Percentiles rank a stretch among this genome's conserved stretches.
Evolutionary conservation across 768 basidiomycete genomes (phyloP).

Genomic region (Tulasnella sp.): DNA sequence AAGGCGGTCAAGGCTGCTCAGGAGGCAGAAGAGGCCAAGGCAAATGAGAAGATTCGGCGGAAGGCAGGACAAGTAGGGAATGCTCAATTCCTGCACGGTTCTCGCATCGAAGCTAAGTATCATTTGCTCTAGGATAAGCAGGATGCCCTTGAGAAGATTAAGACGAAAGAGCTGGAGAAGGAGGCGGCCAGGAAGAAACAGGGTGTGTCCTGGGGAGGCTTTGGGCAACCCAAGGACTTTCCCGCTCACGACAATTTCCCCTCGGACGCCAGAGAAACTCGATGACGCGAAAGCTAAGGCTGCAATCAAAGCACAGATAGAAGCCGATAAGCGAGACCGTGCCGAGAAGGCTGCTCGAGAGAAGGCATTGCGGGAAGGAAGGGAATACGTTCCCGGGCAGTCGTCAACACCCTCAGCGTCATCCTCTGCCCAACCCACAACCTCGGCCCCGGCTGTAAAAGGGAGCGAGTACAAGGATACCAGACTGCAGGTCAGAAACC

Average conservation of each 20-base stretch:
- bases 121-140: constrained; percentile 44
- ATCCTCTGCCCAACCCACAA: constrained; percentile 29
- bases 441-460: constrained; percentile 27
- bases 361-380: constrained; percentile 82
- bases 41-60: constrained; percentile 67
- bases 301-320: constrained; percentile 86
- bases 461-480: constrained; percentile 80
- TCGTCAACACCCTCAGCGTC: constrained; percentile 27
- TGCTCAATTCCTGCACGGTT: background rate
- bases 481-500: constrained; percentile 42
- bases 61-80: constrained; percentile 66
- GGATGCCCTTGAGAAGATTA: constrained; percentile 62
- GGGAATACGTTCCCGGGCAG: constrained; percentile 19
- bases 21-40: constrained; percentile 60
- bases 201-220: constrained; percentile 35
- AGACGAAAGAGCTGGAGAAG: constrained; percentile 67
- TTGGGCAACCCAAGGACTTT: background rate
- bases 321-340: constrained; percentile 81
- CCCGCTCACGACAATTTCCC: background rate
- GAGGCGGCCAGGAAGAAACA: constrained; percentile 71
- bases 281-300: constrained; percentile 79
- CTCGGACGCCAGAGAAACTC: constrained; percentile 55
- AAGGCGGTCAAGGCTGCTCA: constrained; percentile 57
- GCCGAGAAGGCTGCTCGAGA: constrained; percentile 82
- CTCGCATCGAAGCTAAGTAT: background rate